Base-by-base conservation (phyloP, 2,329 filamentous ascomycete species). In the Colletotrichum liriopes region DNA sequence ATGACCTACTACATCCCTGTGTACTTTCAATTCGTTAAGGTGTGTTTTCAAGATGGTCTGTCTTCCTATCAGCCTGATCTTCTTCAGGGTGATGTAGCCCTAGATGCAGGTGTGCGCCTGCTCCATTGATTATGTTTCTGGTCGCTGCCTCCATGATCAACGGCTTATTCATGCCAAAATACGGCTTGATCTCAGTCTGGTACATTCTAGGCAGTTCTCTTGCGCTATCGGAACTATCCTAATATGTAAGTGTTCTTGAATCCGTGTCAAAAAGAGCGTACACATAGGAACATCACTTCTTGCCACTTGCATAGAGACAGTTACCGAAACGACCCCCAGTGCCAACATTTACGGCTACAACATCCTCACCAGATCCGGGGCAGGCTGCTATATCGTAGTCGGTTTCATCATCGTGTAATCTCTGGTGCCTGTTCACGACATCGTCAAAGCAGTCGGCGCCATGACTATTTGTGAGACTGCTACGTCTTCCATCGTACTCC, bases 1-100 rank as follows among this genome's bases (percentile, higher is more conserved):
- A 65, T 65, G 41, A 69, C 64, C 2, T 88, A 86, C 75, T 88
- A 85, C 75, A 84, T 87, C 26, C 86, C 86, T 0, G 75, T 88
- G 1, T 86, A 81, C 75, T 88, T 88, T 77, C 82, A 85, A 67
- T 88, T 87, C 75, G 81, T 80, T 1, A 79, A 56, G 63, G 72
- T 72, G 65, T 32, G 29, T 32, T 32, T 3, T 32, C 29, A 32
- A 32, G 29, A 3, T 5, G 29, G 5, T 32, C 29, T 32, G 29
- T 3, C 29, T 32, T 32, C 29, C 29, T 5, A 32, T 32, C 5
- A 32, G 29, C 5, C 29, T 32, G 29, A 32, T 5, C 3, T 35
- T 60, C 26, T 18, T 20, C 16, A 77, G 29, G 81, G 81, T 14
- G 85, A 86, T 59, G 77, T 75, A 5, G 77, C 82, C 0, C 71